Evolutionary conservation across 1,139 yeast species (phyloP), one percentile per base, ranked within the genome.

Genomic region (Kodamaea suecica): DNA sequence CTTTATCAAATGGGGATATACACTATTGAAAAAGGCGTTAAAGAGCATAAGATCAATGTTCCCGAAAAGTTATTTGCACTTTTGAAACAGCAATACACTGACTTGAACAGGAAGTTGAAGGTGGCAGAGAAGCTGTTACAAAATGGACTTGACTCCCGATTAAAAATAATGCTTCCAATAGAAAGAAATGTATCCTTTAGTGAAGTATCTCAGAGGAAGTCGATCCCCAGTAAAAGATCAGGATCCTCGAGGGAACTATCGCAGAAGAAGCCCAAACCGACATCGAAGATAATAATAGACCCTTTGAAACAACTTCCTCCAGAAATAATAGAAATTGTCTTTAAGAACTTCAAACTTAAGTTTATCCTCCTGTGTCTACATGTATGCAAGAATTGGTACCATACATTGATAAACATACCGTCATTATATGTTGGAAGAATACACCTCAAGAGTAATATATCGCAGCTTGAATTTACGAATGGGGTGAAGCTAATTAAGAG

Each of bases 1-100:
- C 50, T 50, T 4, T 67, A 68, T 39, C 69, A 66, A 33, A 47
- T 50, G 26, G 85, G 80, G 0, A 34, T 74, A 35, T 35, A 43
- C 9, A 40, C 31, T 2, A 55, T 66, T 15, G 58, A 55, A 13
- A 55, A 48, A 33, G 66, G 64, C 4, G 33, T 47, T 4, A 48
- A 49, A 23, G 55, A 53, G 27, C 48, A 53, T 25, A 38, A 45
- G 2, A 44, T 59, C 9, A 31, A 31, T 5, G 57, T 62, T 1
- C 64, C 69, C 7, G 53, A 50, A 14, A 55, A 53, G 26, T 52
- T 67, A 25, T 57, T 50, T 34, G 38, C 35, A 2, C 54, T 42
- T 10, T 45, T 69, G 40, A 58, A 58, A 30, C 29, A 17, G 1
- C 61, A 57, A 34, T 62, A 58, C 38, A 33, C 38, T 7, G 41